A percentile compares a stretch with the other conserved stretches of the same genome.
Conservation (phyloP, 768 basidiomycete species). For the Lactarius hengduanensis region DNA sequence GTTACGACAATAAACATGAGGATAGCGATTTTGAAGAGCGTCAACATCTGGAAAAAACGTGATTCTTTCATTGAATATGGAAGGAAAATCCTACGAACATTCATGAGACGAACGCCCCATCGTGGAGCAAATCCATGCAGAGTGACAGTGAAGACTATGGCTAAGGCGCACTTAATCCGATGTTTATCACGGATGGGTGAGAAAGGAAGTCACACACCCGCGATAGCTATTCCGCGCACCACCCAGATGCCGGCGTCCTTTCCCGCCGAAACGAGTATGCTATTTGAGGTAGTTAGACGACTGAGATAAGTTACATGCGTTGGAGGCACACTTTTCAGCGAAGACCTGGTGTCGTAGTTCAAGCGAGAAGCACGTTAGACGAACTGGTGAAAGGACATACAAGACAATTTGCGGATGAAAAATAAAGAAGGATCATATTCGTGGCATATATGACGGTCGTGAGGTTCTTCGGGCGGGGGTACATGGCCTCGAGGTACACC, state of each 20-base stretch:
- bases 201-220: conserved; percentile 37
- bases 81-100: conserved; percentile 36
- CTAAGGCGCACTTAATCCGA: conserved; percentile 33
- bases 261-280: conserved; percentile 50
- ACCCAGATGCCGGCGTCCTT: conserved; percentile 45
- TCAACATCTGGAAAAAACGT: conserved; percentile 40
- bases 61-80: background rate
- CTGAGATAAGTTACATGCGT: too few species aligned
- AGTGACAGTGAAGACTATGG: conserved; percentile 49
- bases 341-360: conserved; percentile 33
- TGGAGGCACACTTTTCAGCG: conserved; percentile 31
- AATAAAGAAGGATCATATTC: conserved; percentile 47
- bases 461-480: conserved; percentile 46
- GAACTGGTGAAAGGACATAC: conserved; percentile 35
- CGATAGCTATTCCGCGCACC: conserved; percentile 58
- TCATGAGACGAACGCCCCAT: conserved; percentile 53
- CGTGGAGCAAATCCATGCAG: conserved; percentile 53
- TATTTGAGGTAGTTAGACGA: conserved; percentile 27
- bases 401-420: conserved; percentile 48
- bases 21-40: conserved; percentile 54
- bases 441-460: conserved; percentile 49
- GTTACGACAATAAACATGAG: conserved; percentile 55
- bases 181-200: background rate
- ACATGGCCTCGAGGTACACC: conserved; percentile 59
- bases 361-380: background rate